phyloP scores from a whole-genome alignment of 768 basidiomycete genomes.

The Russula ochroleuca region DNA sequence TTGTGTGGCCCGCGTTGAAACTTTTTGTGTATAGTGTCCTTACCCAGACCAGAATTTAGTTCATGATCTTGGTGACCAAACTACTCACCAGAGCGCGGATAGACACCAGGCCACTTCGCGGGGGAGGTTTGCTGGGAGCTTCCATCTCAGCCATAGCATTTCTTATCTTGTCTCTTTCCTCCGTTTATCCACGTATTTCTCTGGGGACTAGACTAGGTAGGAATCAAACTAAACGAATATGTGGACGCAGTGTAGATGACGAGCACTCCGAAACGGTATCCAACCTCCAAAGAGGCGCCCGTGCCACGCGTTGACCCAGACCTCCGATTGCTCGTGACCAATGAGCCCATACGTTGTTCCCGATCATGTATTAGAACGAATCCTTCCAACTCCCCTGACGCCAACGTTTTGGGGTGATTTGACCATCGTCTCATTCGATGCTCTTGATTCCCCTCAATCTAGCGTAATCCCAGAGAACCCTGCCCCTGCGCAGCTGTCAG shows the following conservation, averaged over 20 bases:
- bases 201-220: too few species aligned
- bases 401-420: slow-evolving; percentile 1
- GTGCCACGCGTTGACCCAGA: too few species aligned
- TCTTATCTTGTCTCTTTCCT: too few species aligned
- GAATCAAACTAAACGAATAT: too few species aligned
- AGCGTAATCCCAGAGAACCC: background rate
- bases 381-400: background rate
- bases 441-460: background rate
- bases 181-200: too few species aligned
- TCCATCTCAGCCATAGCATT: too few species aligned
- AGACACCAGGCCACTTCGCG: background rate
- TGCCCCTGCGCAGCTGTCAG: background rate
- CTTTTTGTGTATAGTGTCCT: background rate
- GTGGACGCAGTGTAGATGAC: too few species aligned
- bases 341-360: slow-evolving; percentile 9
- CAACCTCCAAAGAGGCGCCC: too few species aligned
- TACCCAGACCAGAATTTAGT: background rate
- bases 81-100: background rate
- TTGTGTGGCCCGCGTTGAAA: background rate
- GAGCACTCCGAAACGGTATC: too few species aligned
- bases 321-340: background rate
- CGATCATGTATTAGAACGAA: background rate
- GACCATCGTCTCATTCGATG: slow-evolving; percentile 12
- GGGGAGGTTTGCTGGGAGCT: too few species aligned
- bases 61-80: background rate